Evolutionary conservation across 768 basidiomycete genomes (phyloP).

Genomic region (Tubosaeta brunneosetosa): DNA sequence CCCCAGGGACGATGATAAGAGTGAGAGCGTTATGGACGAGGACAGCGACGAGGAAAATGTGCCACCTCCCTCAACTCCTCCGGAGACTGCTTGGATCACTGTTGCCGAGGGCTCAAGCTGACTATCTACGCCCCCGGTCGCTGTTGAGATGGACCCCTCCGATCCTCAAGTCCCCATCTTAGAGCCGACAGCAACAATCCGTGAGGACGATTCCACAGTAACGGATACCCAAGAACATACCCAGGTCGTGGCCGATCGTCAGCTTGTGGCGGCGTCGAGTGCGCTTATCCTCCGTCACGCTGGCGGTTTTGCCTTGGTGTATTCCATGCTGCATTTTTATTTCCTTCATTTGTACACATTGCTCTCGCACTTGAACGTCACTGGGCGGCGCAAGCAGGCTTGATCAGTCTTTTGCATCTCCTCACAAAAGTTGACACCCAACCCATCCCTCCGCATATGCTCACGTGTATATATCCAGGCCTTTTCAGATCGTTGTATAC

Average conservation of each 20-base stretch:
- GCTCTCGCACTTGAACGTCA: conserved; percentile 34
- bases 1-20: conserved; percentile 28
- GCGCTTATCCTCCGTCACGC: conserved; percentile 30
- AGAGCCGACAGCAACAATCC: conserved; percentile 23
- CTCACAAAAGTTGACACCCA: conserved; percentile 4
- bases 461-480: conserved; percentile 30
- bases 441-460: conserved; percentile 18
- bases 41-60: conserved; percentile 42
- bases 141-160: conserved; percentile 15
- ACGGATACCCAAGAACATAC: conserved; percentile 21
- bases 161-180: conserved; percentile 17
- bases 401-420: conserved; percentile 15
- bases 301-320: conserved; percentile 33
- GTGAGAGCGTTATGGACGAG: conserved; percentile 33
- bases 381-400: conserved; percentile 26
- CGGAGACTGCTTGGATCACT: conserved; percentile 27
- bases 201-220: conserved; percentile 20
- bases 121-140: conserved; percentile 23
- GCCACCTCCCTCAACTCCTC: conserved; percentile 28
- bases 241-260: conserved; percentile 19
- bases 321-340: conserved; percentile 42
- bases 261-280: conserved; percentile 23
- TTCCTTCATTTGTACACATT: conserved; percentile 41
- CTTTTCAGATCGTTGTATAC: conserved; percentile 27
- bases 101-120: conserved; percentile 28